Evolutionary conservation across 2,329 filamentous ascomycete genomes (phyloP), one percentile per base, ranked within the genome.

Genomic region (Penicillium concentricum): DNA sequence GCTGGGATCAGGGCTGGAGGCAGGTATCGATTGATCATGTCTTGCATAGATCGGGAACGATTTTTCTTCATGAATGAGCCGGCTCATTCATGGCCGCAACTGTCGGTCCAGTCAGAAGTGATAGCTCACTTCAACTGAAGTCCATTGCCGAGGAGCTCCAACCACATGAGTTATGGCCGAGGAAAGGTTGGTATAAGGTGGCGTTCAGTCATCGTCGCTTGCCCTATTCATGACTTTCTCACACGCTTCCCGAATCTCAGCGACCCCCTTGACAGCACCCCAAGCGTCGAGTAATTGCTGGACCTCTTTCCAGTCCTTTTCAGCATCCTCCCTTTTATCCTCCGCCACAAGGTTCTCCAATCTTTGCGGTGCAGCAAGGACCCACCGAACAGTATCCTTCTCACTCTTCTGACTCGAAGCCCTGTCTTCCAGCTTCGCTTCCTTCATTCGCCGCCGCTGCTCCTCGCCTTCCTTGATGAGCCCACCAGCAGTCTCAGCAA

Each of bases 351-450:
- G 61, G 38, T 54, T 62, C 54, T 70, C 66, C 52, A 81, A 57
- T 34, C 73, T 72, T 56, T 52, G 67, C n/a, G 75, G 79, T 53
- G 71, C 70, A 39, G 61, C 72, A 34, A 80, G 61, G 20, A 76
- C 77, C 78, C 78, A 80, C 56, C 67, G 69, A 9, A 80, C 78
- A 24, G 76, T 78, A 44, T 76, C 72, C 61, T 69, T 75, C 53
- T 79, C 72, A 4, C 55, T 60, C 51, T 56, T 66, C 37, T 65
- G 68, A 8, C 61, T 51, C n/a, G 61, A 57, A 2, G 51, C 53
- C 20, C 56, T 58, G 38, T 61, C 60, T 22, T 56, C 52, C 39
- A 42, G 45, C 43, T 66, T 67, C 20, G 64, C 66, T 57, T 69
- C 67, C 41, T 63, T 67, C 32, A 71, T 70, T 47, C 61, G 65